Percentiles rank a stretch among this genome's conserved stretches.
Conservation (phyloP, 2,329 filamentous ascomycete genomes). For the Monilinia polystroma region DNA sequence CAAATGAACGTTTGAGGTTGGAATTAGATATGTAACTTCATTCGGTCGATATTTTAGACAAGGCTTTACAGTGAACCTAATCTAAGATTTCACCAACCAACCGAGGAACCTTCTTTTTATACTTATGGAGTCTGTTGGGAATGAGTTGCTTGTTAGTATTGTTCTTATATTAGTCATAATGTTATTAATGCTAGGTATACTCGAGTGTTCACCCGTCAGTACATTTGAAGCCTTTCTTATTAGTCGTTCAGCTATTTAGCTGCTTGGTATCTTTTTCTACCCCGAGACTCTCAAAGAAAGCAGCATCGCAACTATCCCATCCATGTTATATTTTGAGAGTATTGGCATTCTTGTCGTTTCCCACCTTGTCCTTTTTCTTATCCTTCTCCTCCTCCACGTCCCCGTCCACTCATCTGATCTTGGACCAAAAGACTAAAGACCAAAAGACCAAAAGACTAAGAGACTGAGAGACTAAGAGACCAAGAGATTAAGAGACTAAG, state of each 20-base stretch:
- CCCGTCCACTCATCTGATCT: slow-evolving; percentile 4
- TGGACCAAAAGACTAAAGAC: not conserved
- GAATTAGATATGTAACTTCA: not conserved
- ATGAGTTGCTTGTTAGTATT: not conserved
- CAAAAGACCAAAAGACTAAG: not conserved
- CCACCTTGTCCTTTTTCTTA: no score
- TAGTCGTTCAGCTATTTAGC: not conserved
- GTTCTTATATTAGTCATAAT: not conserved
- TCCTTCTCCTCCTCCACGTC: not conserved
- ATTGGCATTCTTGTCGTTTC: not conserved
- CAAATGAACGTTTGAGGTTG: no score
- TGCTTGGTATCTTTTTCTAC: not conserved
- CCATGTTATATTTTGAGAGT: not conserved
- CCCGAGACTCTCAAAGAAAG: not conserved
- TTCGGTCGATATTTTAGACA: not conserved
- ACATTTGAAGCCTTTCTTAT: no score
- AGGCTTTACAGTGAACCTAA: not conserved
- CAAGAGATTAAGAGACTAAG: no score
- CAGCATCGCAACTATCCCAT: not conserved
- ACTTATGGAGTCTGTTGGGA: not conserved
- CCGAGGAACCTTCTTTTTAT: slow-evolving; percentile 5
- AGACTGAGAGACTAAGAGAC: no score
- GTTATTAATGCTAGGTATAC: not conserved
- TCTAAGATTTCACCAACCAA: slow-evolving; percentile 11
- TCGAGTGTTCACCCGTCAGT: not conserved